A percentile compares a stretch with the other conserved stretches of the same genome.
Evolutionary conservation across 2,329 filamentous ascomycete genomes (phyloP).

Genomic region (Monosporascus sp.): DNA sequence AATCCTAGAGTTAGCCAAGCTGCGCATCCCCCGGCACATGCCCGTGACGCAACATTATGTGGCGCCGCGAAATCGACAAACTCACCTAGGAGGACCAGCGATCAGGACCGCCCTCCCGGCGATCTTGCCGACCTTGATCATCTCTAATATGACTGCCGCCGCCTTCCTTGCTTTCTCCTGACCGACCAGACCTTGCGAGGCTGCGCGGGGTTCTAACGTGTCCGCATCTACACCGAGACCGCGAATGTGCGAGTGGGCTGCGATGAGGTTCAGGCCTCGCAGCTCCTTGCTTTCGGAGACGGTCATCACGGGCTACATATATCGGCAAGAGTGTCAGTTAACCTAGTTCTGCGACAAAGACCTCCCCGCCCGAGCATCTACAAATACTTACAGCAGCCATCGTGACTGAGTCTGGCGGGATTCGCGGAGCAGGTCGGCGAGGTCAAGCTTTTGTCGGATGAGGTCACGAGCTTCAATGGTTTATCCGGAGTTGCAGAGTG

Average conservation of each 20-base stretch:
- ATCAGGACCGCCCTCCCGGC: constrained; percentile 92
- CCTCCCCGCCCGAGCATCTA: too few relatives aligned
- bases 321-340: constrained; percentile 12
- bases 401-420: constrained; percentile 20
- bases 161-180: constrained; percentile 96
- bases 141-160: constrained; percentile 91
- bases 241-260: constrained; percentile 95
- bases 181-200: constrained; percentile 90
- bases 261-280: constrained; percentile 93
- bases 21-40: background rate
- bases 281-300: constrained; percentile 95
- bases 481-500: too few relatives aligned
- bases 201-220: constrained; percentile 76
- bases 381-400: constrained; percentile 37
- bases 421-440: background rate
- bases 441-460: constrained; percentile 2
- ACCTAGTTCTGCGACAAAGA: background rate
- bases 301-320: constrained; percentile 57
- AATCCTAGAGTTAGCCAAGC: constrained; percentile 9
- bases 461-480: background rate
- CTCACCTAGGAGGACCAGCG: constrained; percentile 79
- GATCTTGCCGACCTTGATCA: constrained; percentile 99
- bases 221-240: constrained; percentile 90
- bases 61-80: background rate
- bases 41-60: too few relatives aligned